Base-by-base conservation (phyloP, 1,139 yeast genomes). In the Sugiyamaella pinicola region DNA sequence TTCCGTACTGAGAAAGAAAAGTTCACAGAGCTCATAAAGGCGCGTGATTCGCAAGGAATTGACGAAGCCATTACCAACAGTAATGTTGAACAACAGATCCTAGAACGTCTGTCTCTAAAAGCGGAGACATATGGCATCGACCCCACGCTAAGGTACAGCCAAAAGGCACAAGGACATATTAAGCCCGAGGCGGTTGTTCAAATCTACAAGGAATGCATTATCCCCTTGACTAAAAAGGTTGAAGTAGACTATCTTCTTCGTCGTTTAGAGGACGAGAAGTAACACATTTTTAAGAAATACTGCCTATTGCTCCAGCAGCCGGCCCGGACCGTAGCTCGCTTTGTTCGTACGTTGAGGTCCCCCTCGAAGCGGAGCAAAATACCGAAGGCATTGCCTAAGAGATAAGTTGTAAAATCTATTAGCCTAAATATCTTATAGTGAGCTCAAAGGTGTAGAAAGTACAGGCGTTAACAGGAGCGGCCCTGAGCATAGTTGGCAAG, bases 401-500 rank as follows among this genome's bases (percentile, higher is more conserved):
- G n/a, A n/a, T n/a, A n/a, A n/a, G n/a, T n/a, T n/a, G n/a, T n/a
- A 6, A 24, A 6, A 24, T 24, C 28, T 24, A 24, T 42, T 54
- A 64, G n/a, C 66, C 69, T 47, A 67, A 49, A 47, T 62, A 61
- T 47, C 70, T 53, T 40, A 89, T 86, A 4, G 96, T 85, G 51
- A 87, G 70, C 71, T 91, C 98, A 67, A 91, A 91, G 9, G 95
- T 89, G 51, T 89, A 87, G 73, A 91, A 91, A 0, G 98, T 91
- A 28, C 96, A 96, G 49, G 96, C 98, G 66, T 91, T 91, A 15
- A 95, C 98, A 2, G 98, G 98, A 1, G 96, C 96, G 51, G 98
- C 97, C 71, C 98, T 84, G 62, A 91, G 75, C 58, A 91, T 82
- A 1, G 98, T 90, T 47, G 98, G 96, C 19, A 84, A 71, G 66